Evolutionary conservation across 192 early-diverging fungal genomes (phyloP).

Genomic region (Glomus cerebriforme): DNA sequence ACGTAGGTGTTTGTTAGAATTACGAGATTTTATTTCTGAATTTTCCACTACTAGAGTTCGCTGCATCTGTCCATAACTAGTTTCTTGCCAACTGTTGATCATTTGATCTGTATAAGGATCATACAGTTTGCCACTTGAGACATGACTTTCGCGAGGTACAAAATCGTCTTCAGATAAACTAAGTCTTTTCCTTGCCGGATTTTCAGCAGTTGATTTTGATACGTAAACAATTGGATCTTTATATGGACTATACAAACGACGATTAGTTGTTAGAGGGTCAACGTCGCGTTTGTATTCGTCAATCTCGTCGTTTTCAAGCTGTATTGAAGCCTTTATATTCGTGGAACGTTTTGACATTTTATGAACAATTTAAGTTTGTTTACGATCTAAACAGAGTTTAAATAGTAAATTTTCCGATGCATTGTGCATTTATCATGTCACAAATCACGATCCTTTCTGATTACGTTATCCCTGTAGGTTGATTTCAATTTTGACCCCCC

Average conservation of each 20-base stretch:
- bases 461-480: no score
- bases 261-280: neutral
- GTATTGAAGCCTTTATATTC: neutral
- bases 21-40: neutral
- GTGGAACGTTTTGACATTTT: neutral
- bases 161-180: neutral
- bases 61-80: neutral
- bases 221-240: conserved; percentile 1
- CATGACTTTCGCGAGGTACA: neutral
- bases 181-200: neutral
- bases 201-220: neutral
- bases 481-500: no score
- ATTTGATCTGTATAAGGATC: conserved; percentile 17
- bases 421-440: no score
- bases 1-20: neutral
- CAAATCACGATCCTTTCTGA: no score
- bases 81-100: neutral
- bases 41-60: neutral
- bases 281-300: conserved; percentile 18
- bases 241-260: conserved; percentile 6
- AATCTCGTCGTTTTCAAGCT: neutral
- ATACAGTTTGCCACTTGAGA: conserved; percentile 9
- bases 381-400: no score
- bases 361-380: no score
- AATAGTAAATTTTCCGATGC: no score